Base-by-base conservation (phyloP, 2,329 filamentous ascomycete species). In the Fusarium sambucinum region DNA sequence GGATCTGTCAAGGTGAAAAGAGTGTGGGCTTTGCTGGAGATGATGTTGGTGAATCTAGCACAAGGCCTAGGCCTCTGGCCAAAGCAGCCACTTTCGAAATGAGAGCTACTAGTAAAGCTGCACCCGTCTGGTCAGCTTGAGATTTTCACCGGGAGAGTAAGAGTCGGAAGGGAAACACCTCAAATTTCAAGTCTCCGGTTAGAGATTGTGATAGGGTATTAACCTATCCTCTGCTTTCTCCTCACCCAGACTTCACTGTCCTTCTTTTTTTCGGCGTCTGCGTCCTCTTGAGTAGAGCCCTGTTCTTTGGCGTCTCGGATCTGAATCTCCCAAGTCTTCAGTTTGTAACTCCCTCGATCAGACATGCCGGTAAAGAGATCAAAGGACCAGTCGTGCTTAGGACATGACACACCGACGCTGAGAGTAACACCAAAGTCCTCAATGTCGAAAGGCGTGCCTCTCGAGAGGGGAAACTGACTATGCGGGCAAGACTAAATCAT, bases 341-440 rank as follows among this genome's bases (percentile, higher is more conserved):
- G 79, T 61, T 80, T 84, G 72, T 92, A 92, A 45, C 78, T 85
- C 1, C 85, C 89, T 0, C 89, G 84, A 74, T 92, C 90, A 1
- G 83, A 83, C 70, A 81, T 80, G 0, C 90, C 90, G 0, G 89
- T 86, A 53, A 87, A 86, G 4, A 92, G 71, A 73, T 92, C 90
- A 76, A 92, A 92, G 0, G 88, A 89, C 90, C 90, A 92, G 6
- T 82, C 86, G 64, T 92, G 90, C 66, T 91, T 91, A 0, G 89
- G 88, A 74, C 90, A 92, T 0, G 83, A 85, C 5, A 92, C 78
- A 0, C 89, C 90, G 0, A 87, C 83, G 55, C 87, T 90, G 9
- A 90, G 75, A 6, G 84, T 81, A 4, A 90, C 79, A 0, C 90
- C 90, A 73, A 92, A 92, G 63, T 92, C 90, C 69, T 92, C 90